Base-by-base conservation (phyloP, 768 basidiomycete genomes). In the Mrakia gelida region DNA sequence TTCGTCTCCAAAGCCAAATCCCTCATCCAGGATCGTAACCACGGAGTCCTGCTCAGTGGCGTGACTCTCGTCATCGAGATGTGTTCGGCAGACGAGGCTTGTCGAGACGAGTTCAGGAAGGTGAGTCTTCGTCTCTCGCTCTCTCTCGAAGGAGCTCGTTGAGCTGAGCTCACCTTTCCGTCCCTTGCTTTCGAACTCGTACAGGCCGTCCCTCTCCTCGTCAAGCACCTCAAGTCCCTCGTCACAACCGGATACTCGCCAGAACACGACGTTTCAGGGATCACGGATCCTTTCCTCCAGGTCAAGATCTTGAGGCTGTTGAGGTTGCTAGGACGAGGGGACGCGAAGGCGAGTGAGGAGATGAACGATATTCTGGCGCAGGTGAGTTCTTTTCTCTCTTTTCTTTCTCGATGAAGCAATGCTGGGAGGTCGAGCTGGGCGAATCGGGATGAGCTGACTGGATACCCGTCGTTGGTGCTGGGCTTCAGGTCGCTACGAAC, bases 311-410 rank as follows among this genome's bases (percentile, higher is more conserved):
- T 99, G 32, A 91, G 95, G 16, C 86, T 99, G 56, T 86, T 99
- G 65, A 89, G 95, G 45, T 81, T 97, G n/a, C 89, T 98, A 34
- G 97, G 96, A 11, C 90, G 87, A 81, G 92, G 91, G 0, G 93
- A 97, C 82, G 88, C 87, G 72, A 89, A 90, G 82, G 93, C 95
- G 9, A 95, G 93, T 81, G 96, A 98, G 82, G 89, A 90, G 13
- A 98, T 99, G 96, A 98, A 98, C 83, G 97, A 99, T 85, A 96
- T 99, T 79, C 85, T 98, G 71, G 96, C 96, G 11, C 96, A 97
- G 88, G 93, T 92, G 81, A 76, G 86, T 78, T 26, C 18, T 49
- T 34, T 28, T 7, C 59, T 52, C 15, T 52, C 49, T 52, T 21
- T 52, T 2, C 2, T 21, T 7, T 2, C 18, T 21, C 4, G 15